Percentiles rank a stretch among this genome's conserved stretches.
Conservation (phyloP, 2,329 filamentous ascomycete species). For the Calonectria hongkongensis region DNA sequence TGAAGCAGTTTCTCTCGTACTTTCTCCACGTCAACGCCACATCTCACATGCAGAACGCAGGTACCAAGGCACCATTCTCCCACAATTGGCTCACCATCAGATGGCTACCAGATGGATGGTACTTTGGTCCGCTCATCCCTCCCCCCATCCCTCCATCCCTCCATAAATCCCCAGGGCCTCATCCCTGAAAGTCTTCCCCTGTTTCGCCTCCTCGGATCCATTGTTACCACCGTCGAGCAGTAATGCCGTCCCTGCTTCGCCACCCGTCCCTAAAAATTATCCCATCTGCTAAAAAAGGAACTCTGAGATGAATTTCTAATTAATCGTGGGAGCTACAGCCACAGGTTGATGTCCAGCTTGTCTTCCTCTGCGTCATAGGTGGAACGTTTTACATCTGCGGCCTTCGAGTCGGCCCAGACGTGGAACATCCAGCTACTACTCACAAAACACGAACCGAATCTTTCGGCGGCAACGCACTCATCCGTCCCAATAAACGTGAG, state of each 20-base stretch:
- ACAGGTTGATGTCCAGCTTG: slow-evolving; percentile 3
- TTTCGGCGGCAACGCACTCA: slow-evolving; percentile 20
- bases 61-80: not conserved
- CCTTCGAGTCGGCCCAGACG: slow-evolving; percentile 25
- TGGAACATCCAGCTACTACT: slow-evolving; percentile 27
- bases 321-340: slow-evolving; percentile 17
- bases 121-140: slow-evolving; percentile 8
- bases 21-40: slow-evolving; percentile 19
- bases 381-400: slow-evolving; percentile 21
- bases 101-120: not conserved
- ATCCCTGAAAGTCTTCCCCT: slow-evolving; percentile 24
- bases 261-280: slow-evolving; percentile 9
- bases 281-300: slow-evolving; percentile 21
- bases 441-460: not conserved
- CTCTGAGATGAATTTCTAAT: slow-evolving; percentile 15
- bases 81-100: slow-evolving; percentile 14
- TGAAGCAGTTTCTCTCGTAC: slow-evolving; percentile 25
- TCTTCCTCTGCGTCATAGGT: slow-evolving; percentile 17
- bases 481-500: slow-evolving; percentile 27
- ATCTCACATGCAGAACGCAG: not conserved
- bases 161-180: not conserved
- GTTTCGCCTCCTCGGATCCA: slow-evolving; percentile 29
- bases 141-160: too few relatives aligned
- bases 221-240: slow-evolving; percentile 10
- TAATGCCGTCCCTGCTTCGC: slow-evolving; percentile 28